A percentile compares a stretch with the other conserved stretches of the same genome.
Conservation (phyloP, 1,284 basidiomycete genomes). For the Moesziomyces parantarcticus region DNA sequence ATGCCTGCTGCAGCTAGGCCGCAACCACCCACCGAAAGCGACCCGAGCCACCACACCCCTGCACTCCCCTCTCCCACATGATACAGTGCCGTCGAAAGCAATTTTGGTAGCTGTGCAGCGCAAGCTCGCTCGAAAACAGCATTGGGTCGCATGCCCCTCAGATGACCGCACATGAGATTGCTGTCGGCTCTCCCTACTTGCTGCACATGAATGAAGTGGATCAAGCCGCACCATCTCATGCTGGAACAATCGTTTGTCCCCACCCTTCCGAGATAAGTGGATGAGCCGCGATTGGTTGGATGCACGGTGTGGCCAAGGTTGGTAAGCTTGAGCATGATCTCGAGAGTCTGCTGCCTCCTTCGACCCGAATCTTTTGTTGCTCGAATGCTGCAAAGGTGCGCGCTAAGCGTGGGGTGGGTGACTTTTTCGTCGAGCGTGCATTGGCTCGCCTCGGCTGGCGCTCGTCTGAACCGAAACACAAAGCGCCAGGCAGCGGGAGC, state of each 20-base stretch:
- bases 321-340: not conserved
- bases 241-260: slow-evolving; percentile 1
- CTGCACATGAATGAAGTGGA: not conserved
- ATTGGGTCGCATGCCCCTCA: no score
- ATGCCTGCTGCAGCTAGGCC: not conserved
- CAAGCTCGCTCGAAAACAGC: no score
- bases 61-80: no score
- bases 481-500: no score
- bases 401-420: no score
- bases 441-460: not conserved
- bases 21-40: not conserved
- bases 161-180: not conserved
- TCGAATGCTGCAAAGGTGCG: no score
- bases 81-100: no score
- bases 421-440: not conserved
- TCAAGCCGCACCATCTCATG: not conserved
- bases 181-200: not conserved
- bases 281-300: slow-evolving; percentile 16
- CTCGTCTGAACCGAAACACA: not conserved
- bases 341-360: no score
- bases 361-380: no score
- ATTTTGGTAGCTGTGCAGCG: no score
- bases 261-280: slow-evolving; percentile 22
- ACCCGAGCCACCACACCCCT: not conserved
- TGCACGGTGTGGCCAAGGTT: not conserved